phyloP scores from a whole-genome alignment of 2,329 filamentous ascomycete genomes.

The Truncatella angustata region DNA sequence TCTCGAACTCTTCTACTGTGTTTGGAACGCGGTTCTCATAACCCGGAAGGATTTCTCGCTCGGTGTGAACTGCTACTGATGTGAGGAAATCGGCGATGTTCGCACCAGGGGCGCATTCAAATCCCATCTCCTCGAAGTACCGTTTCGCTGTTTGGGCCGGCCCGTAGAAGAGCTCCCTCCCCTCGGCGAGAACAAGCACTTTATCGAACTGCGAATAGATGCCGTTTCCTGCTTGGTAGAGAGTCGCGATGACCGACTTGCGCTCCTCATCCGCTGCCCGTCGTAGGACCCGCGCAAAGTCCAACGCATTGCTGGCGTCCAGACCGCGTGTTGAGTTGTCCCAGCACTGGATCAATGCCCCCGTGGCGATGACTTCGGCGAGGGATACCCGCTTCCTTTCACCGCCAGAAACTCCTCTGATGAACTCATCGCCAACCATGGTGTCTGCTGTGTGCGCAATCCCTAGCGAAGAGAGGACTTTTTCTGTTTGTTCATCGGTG shows the following conservation, averaged over 20 bases:
- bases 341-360: slow-evolving; percentile 63
- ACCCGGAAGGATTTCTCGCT: slow-evolving; percentile 57
- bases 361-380: slow-evolving; percentile 57
- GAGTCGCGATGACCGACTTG: slow-evolving; percentile 66
- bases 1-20: slow-evolving; percentile 59
- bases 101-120: slow-evolving; percentile 45
- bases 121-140: slow-evolving; percentile 67
- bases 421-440: slow-evolving; percentile 66
- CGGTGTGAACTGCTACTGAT: slow-evolving; percentile 62
- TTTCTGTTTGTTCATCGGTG: slow-evolving; percentile 27
- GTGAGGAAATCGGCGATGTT: slow-evolving; percentile 71
- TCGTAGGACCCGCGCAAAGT: slow-evolving; percentile 64
- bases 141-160: slow-evolving; percentile 57
- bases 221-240: slow-evolving; percentile 68
- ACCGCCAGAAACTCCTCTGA: slow-evolving; percentile 62
- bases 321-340: slow-evolving; percentile 73
- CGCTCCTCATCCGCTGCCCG: slow-evolving; percentile 66
- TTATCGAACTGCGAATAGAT: slow-evolving; percentile 72
- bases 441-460: slow-evolving; percentile 69
- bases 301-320: slow-evolving; percentile 70
- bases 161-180: slow-evolving; percentile 66
- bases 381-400: slow-evolving; percentile 75
- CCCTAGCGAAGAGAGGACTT: slow-evolving; percentile 56
- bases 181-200: slow-evolving; percentile 70
- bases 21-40: slow-evolving; percentile 58